These are phyloP conservation scores for Adiantum capillusveneris DNA, from an alignment of 75 land plant species.

Conservation along the genomic window DNA sequence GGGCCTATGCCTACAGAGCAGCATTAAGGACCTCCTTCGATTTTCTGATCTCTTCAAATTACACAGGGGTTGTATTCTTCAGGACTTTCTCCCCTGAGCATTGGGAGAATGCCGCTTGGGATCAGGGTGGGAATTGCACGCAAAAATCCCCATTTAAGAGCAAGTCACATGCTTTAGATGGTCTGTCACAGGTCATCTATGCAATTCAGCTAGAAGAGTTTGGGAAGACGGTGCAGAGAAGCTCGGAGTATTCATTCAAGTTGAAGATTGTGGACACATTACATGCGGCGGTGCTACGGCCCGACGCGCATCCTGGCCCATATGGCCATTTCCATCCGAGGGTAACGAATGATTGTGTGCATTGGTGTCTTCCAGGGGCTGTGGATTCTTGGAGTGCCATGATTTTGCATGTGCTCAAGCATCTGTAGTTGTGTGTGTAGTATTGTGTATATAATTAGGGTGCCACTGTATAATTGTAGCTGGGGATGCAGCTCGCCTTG, in stretches of 20 bases:
- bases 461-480: no score
- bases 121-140: conserved; percentile 62
- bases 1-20: conserved; percentile 50
- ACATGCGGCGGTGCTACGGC: conserved; percentile 51
- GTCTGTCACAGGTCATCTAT: conserved; percentile 32
- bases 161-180: conserved; percentile 15
- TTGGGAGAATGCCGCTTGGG: conserved; percentile 88
- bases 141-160: conserved; percentile 51
- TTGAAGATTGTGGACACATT: conserved; percentile 49
- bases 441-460: no score
- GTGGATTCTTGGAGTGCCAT: conserved; percentile 87
- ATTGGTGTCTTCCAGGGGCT: conserved; percentile 98
- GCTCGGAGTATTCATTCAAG: conserved; percentile 26
- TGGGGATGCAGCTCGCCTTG: no score
- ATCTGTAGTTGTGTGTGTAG: no score
- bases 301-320: conserved; percentile 95
- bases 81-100: conserved; percentile 84
- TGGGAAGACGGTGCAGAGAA: conserved; percentile 21
- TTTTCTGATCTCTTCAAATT: conserved; percentile 32
- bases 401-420: conserved; percentile 51
- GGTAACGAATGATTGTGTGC: conserved; percentile 74
- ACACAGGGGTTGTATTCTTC: conserved; percentile 47
- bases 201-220: conserved; percentile 57
- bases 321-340: conserved; percentile 60
- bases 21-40: conserved; percentile 33